Evolutionary conservation across 148 eudicot species (phyloP).

Genomic region (Tetragonia tetragonoides): DNA sequence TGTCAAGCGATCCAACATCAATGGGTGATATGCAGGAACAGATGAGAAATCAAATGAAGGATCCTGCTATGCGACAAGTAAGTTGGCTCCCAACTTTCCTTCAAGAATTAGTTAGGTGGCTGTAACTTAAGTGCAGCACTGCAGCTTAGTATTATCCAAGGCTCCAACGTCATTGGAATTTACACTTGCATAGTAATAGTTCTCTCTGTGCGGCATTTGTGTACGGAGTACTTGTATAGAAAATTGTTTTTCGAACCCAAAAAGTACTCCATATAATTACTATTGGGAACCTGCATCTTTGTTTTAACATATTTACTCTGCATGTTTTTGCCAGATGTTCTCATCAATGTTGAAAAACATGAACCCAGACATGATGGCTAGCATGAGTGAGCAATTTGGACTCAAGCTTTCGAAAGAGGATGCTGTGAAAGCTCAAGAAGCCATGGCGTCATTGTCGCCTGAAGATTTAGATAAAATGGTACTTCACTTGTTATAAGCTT

Average conservation of each 20-base stretch:
- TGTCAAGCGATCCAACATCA: constrained; percentile 50
- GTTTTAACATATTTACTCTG: background rate
- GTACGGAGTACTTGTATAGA: too few relatives aligned
- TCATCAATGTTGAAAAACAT: constrained; percentile 88
- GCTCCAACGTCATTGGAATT: background rate
- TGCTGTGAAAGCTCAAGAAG: constrained; percentile 95
- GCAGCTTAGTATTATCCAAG: background rate
- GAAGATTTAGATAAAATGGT: constrained; percentile 91
- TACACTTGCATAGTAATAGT: background rate
- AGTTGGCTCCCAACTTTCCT: constrained; percentile 10
- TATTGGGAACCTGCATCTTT: background rate
- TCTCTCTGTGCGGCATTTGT: background rate
- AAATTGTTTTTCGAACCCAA: background rate
- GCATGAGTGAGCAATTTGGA: constrained; percentile 96
- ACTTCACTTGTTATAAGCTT: constrained; percentile 18
- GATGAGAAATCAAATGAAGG: constrained; percentile 92
- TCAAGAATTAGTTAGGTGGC: background rate
- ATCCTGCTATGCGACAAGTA: constrained; percentile 97
- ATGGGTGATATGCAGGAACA: constrained; percentile 81
- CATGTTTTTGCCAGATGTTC: constrained; percentile 58
- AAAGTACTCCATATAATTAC: background rate
- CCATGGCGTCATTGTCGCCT: constrained; percentile 91
- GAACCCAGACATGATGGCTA: constrained; percentile 99
- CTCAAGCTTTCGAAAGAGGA: constrained; percentile 85
- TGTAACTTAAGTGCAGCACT: background rate